These are phyloP conservation scores for Oxyria digyna DNA, from an alignment of 148 eudicot species.

Conservation along the genomic window DNA sequence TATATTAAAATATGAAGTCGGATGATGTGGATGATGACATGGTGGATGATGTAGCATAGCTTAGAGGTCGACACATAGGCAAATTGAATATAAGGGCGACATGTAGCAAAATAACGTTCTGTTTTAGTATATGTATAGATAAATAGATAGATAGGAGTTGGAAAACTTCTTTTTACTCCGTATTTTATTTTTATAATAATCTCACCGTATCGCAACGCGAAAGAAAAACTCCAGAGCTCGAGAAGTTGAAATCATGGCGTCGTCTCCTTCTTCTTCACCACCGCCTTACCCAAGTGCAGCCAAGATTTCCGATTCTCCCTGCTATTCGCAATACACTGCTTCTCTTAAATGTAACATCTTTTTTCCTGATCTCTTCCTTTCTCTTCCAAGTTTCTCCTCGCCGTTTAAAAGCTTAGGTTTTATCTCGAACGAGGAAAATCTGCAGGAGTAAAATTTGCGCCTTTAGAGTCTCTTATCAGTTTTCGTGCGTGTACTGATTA, in stretches of 20 bases:
- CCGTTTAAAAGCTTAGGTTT: background rate
- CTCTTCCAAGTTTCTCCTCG: background rate
- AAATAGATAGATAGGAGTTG: too few relatives aligned
- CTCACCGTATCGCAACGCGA: too few relatives aligned
- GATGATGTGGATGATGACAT: too few relatives aligned
- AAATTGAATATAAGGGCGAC: too few relatives aligned
- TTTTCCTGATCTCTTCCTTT: background rate
- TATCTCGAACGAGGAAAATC: background rate
- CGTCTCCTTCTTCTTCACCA: conserved; percentile 15
- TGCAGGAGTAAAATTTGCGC: background rate
- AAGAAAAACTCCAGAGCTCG: background rate
- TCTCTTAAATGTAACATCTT: conserved; percentile 65
- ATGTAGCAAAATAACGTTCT: too few relatives aligned
- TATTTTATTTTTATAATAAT: too few relatives aligned
- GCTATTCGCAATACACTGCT: conserved; percentile 74
- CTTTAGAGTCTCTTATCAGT: background rate
- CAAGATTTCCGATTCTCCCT: conserved; percentile 65
- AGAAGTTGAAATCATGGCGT: background rate
- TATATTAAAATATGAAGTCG: too few relatives aligned
- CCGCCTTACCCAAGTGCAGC: conserved; percentile 75
- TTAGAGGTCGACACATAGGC: too few relatives aligned
- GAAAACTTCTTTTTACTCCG: too few relatives aligned
- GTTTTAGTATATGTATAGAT: too few relatives aligned
- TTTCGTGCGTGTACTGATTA: background rate
- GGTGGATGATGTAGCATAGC: too few relatives aligned